Base-by-base conservation (phyloP, 371 early-diverging fungal genomes). In the Apophysomyces ossiformis region DNA sequence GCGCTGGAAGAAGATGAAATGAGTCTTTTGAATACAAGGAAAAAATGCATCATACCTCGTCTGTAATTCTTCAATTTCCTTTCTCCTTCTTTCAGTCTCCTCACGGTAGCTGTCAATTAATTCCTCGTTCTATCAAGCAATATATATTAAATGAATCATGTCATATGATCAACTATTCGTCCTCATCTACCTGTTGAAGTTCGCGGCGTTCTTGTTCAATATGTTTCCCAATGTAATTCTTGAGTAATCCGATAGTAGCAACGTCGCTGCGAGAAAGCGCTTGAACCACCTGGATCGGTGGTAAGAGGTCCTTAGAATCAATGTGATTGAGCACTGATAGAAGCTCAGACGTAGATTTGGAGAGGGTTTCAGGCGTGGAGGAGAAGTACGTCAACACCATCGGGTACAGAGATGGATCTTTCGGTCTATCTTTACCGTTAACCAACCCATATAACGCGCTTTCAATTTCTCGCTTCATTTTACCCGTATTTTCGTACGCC, bases 221-320 rank as follows among this genome's bases (percentile, higher is more conserved):
- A 69, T 91, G 86, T 43, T 86, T 86, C 21, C 89, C 85, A 58
- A 98, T 85, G 67, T 93, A 96, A 18, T 85, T 86, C 59, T 92
- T 89, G 32, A 96, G 84, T 76, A 92, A 90, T 0, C 94, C 96
- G 64, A 98, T 79, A 0, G 94, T 94, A 2, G 94, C 95, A 0
- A 92, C 87, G 38, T 93, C 86, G 41, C 92, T 94, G 56, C 91
- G 87, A 0, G 93, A 86, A 12, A 96, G 78, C 7, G 93, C 88
- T 64, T 95, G 93, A 0, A 98, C 79, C 2, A 98, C 93, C 65
- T 96, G 91, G 47, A 96, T 76, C 12, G 95, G 96, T 21, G 94
- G 91, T 69, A 98, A 72, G 18, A 98, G 75, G 59, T 92, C 92
- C 66, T 90, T 84, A n/a, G 84, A 80, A 60, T 96, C 95, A 66